phyloP scores from a whole-genome alignment of 73 alveolate species.

The Tetrahymena malaccensis region DNA sequence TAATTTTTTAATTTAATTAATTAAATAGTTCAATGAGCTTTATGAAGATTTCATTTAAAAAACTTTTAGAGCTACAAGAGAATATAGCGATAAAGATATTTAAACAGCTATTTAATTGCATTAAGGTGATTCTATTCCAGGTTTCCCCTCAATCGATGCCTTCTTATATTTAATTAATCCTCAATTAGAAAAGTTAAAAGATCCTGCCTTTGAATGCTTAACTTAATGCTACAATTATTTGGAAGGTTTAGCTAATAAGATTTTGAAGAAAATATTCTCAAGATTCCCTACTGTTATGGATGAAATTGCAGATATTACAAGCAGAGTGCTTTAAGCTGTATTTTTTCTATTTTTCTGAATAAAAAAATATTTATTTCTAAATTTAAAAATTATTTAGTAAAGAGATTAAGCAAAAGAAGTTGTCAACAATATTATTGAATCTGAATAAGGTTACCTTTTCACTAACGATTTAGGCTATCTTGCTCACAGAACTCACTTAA shows the following conservation, averaged over 20 bases:
- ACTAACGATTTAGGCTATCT: slow-evolving; percentile 86
- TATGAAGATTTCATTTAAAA: slow-evolving; percentile 13
- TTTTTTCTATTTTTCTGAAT: background rate
- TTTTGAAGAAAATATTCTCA: slow-evolving; percentile 47
- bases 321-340: slow-evolving; percentile 4
- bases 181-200: slow-evolving; percentile 62
- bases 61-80: slow-evolving; percentile 37
- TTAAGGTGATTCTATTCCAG: slow-evolving; percentile 65
- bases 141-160: slow-evolving; percentile 57
- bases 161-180: slow-evolving; percentile 48
- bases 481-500: slow-evolving; percentile 69
- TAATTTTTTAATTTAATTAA: background rate
- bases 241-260: slow-evolving; percentile 50
- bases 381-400: background rate
- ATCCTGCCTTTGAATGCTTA: slow-evolving; percentile 64
- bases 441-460: slow-evolving; percentile 85
- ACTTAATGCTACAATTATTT: slow-evolving; percentile 49
- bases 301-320: slow-evolving; percentile 47
- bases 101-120: slow-evolving; percentile 41
- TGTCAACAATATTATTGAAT: slow-evolving; percentile 58
- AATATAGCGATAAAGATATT: slow-evolving; percentile 53
- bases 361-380: background rate
- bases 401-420: slow-evolving; percentile 28
- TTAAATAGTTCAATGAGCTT: background rate
- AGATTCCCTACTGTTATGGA: slow-evolving; percentile 67